Evolutionary conservation across 768 basidiomycete species (phyloP).

Genomic region (Rhizopogon vesiculosus): DNA sequence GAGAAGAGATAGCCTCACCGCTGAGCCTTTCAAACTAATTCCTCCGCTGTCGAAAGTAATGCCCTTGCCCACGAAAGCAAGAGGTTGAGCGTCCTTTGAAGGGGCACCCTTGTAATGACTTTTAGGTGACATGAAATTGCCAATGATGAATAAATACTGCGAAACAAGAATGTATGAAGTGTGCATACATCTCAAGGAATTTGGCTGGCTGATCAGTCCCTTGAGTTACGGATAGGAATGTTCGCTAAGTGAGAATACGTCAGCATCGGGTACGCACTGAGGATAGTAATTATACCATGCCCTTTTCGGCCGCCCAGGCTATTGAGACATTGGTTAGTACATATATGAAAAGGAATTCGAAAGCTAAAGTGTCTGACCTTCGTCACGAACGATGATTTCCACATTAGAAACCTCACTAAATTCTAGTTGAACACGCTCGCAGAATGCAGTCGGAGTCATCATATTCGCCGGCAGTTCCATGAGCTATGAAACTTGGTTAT

Average conservation of each 20-base stretch:
- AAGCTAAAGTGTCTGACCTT: slow-evolving; percentile 41
- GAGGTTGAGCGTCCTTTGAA: slow-evolving; percentile 49
- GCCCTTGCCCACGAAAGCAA: slow-evolving; percentile 83
- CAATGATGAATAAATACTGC: not conserved
- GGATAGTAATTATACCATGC: slow-evolving; percentile 52
- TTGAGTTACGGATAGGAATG: slow-evolving; percentile 83
- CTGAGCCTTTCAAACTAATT: slow-evolving; percentile 77
- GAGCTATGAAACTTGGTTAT: slow-evolving; percentile 38
- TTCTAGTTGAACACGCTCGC: slow-evolving; percentile 62
- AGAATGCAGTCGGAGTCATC: slow-evolving; percentile 79
- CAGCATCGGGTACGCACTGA: not conserved
- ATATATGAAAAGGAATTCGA: not conserved
- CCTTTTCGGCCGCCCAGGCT: slow-evolving; percentile 82
- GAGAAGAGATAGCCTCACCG: slow-evolving; percentile 35
- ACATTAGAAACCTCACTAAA: slow-evolving; percentile 65
- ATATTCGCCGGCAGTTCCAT: slow-evolving; percentile 86
- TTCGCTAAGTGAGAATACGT: slow-evolving; percentile 40
- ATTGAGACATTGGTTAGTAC: slow-evolving; percentile 1
- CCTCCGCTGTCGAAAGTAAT: slow-evolving; percentile 90
- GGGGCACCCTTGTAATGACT: slow-evolving; percentile 82
- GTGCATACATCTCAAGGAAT: slow-evolving; percentile 73
- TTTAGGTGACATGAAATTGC: not conserved
- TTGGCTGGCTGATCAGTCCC: slow-evolving; percentile 83
- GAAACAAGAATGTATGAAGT: not conserved
- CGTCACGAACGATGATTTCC: slow-evolving; percentile 65